Base-by-base conservation (phyloP, 495 filamentous ascomycete species). In the Aspergillus nanangensis region DNA sequence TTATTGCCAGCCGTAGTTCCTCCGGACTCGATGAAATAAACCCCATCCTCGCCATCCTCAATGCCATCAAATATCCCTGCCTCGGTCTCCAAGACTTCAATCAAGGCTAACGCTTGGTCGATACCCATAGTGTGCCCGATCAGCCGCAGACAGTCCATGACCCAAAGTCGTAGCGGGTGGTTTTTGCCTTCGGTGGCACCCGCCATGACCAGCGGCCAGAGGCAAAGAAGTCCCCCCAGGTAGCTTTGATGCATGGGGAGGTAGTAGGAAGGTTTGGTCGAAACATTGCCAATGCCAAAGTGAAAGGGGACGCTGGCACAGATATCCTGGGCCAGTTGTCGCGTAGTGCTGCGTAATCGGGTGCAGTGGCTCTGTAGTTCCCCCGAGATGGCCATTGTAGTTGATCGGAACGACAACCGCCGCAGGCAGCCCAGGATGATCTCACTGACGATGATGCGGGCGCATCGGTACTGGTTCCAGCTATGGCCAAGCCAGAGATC, bases 391-490 rank as follows among this genome's bases (percentile, higher is more conserved):
- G 41, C 44, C 27, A 44, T 33, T 3, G 47, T 40, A 10, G 38
- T 25, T 5, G 45, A 37, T 13, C 22, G 33, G 19, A 40, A 19
- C 2, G 52, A 47, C 1, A 63, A 24, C 32, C 44, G 50, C 13
- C 50, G 47, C 5, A 62, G 45, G 32, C 50, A 56, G 20, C 43
- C 51, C 1, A 70, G 52, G 8, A 85, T 73, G 18, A 70, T 65
- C 42, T 83, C 75, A 54, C 73, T 77, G 20, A 76, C 62, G 10
- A 83, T 55, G 33, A 84, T 77, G 21, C 79, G 76, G 2, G 77
- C 70, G 59, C 75, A 78, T 23, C 84, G 79, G 51, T 81, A 84
- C 41, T 82, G 73, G 44, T 83, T 86, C 77, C 78, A 83, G 20
- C 77, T 66, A 18, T 76, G 67, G 13, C 72, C 72, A 21, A 73